These are phyloP conservation scores for Dillenia turbinata DNA, from an alignment of 164 flowering plant genomes.

Conservation along the genomic window DNA sequence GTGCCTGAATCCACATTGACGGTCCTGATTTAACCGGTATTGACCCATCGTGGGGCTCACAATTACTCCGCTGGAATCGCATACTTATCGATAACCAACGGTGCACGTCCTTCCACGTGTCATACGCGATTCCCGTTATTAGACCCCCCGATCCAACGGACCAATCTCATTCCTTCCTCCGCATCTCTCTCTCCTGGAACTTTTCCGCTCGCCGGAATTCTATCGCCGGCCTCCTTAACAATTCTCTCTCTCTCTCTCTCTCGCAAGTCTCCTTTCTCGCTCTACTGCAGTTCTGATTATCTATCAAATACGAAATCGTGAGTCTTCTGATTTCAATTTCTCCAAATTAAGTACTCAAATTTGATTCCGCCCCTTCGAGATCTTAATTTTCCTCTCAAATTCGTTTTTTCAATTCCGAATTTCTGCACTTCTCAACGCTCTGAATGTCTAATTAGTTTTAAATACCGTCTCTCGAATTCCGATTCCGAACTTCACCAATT, in stretches of 20 bases:
- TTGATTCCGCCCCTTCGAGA: neutral
- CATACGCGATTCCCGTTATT: neutral
- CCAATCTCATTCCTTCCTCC: conserved; percentile 6
- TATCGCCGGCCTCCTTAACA: neutral
- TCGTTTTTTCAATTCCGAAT: neutral
- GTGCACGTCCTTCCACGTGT: conserved; percentile 15
- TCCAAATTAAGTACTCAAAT: neutral
- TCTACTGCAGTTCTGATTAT: neutral
- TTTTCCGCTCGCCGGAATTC: neutral
- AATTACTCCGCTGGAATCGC: neutral
- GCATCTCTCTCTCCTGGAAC: conserved; percentile 4
- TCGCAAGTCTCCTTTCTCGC: neutral
- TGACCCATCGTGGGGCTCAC: conserved; percentile 5
- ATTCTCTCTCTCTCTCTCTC: neutral
- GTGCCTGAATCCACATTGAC: neutral
- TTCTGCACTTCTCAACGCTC: neutral
- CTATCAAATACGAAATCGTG: neutral
- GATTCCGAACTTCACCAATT: neutral
- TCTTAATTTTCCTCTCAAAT: neutral
- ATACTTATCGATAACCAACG: conserved; percentile 23
- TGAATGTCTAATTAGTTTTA: neutral
- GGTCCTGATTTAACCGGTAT: conserved; percentile 1
- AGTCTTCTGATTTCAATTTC: neutral
- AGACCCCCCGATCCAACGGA: conserved; percentile 11
- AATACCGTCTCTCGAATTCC: neutral